phyloP scores from a whole-genome alignment of 176 grass and related monocot genomes.

The Eremochloa ophiuroides region DNA sequence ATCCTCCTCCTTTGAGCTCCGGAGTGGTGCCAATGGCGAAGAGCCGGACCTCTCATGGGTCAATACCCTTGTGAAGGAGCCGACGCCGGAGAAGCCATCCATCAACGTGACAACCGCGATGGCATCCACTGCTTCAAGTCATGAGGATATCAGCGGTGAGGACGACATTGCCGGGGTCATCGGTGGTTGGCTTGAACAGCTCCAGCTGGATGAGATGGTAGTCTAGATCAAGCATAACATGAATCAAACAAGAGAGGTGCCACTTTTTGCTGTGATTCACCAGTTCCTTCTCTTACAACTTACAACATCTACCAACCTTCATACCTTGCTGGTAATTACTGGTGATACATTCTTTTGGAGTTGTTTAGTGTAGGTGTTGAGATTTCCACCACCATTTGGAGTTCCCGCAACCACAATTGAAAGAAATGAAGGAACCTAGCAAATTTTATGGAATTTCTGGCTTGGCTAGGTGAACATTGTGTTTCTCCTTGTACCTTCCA shows the following conservation, averaged over 20 bases:
- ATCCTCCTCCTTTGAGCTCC: conserved; percentile 55
- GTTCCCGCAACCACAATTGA: not conserved
- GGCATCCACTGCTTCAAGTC: conserved; percentile 7
- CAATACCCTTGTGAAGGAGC: conserved; percentile 63
- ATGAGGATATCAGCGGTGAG: not conserved
- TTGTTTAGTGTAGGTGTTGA: conserved; percentile 37
- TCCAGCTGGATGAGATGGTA: conserved; percentile 73
- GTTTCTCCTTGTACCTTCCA: conserved; percentile 8
- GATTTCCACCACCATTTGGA: conserved; percentile 17
- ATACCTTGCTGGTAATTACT: conserved; percentile 21
- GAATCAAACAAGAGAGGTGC: conserved; percentile 32
- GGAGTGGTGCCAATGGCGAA: conserved; percentile 24
- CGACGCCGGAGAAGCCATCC: conserved; percentile 29
- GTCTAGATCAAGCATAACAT: conserved; percentile 34
- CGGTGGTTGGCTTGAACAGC: conserved; percentile 52
- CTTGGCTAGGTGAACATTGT: conserved; percentile 28
- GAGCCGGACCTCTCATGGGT: conserved; percentile 77
- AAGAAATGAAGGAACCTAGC: conserved; percentile 25
- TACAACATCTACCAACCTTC: conserved; percentile 8
- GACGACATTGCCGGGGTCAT: conserved; percentile 39
- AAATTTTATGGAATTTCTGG: conserved; percentile 4
- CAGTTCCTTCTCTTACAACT: not conserved
- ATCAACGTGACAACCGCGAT: not conserved
- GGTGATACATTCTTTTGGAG: conserved; percentile 45
- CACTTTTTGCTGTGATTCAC: conserved; percentile 33